Conservation (phyloP, 805 yeast genomes). For the Ogataea pini region DNA sequence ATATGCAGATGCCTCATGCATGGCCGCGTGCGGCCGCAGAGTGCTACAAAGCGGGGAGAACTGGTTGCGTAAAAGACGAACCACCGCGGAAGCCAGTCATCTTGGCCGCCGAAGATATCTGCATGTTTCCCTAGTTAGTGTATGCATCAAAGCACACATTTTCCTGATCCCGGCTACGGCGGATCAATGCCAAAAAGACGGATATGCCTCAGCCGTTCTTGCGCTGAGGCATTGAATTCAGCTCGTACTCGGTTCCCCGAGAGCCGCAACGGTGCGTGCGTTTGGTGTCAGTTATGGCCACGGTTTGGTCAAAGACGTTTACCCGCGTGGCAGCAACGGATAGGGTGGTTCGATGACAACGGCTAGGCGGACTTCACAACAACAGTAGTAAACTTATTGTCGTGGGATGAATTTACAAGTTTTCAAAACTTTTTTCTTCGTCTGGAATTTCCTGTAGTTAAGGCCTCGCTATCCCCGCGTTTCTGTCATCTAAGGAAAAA, state of each 20-base stretch:
- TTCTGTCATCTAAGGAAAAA: neutral
- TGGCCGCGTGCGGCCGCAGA: neutral
- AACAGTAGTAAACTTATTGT: no score
- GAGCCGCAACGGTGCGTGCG: conserved; percentile 1
- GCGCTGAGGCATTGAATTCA: neutral
- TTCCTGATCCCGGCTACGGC: neutral
- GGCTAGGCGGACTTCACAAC: no score
- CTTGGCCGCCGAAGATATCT: neutral
- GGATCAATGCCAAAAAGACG: neutral
- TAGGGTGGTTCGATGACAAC: no score
- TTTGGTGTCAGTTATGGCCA: no score
- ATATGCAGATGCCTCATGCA: neutral
- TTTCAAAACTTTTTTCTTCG: no score
- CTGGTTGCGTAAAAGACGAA: neutral
- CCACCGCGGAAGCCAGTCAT: neutral
- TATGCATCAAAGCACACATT: neutral
- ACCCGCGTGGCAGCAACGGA: no score
- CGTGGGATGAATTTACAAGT: no score
- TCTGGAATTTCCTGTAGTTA: neutral
- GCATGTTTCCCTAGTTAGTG: neutral
- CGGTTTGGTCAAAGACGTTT: no score
- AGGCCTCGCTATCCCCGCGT: neutral
- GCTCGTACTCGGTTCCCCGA: neutral
- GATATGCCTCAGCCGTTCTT: neutral
- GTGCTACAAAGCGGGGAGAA: neutral